Base-by-base conservation (phyloP, 176 grass and related monocot genomes). In the Secale cereale region DNA sequence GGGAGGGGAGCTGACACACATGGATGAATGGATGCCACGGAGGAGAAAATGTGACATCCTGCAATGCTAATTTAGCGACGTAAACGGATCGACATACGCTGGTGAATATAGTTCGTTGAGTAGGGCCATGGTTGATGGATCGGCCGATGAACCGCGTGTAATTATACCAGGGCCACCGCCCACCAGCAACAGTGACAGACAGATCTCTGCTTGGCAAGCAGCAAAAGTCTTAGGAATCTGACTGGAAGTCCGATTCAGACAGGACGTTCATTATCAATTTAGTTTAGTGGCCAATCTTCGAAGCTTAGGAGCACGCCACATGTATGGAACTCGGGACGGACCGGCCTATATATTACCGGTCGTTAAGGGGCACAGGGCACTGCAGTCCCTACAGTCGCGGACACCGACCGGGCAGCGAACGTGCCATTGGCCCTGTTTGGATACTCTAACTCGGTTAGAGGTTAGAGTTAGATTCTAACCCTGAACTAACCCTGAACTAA, bases 341-440 rank as follows among this genome's bases (percentile, higher is more conserved):
- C 23, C 11, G 7, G 8, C 15, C 68, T 50, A 15, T 23, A 39
- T 70, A 12, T 27, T 33, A 17, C 56, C 50, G 7, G 63, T 25
- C 50, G 69, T 41, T n/a, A n/a, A n/a, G n/a, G n/a, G n/a, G n/a
- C n/a, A 25, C 70, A 27, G 69, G 37, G 39, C 13, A 23, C 23
- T 28, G 68, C 54, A 45, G 59, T 16, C 19, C 73, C 61, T 56
- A 56, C 62, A 64, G 78, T 37, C 3, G 32, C 57, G 12, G 82
- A 84, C 82, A 17, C 67, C 6, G 82, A 89, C 87, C 8, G 67
- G 82, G 46, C 78, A 89, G 37, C 87, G 20, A 65, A 89, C 76
- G 57, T 45, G 81, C 23, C 27, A 79, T 19, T n/a, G n/a, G n/a
- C n/a, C n/a, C n/a, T n/a, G n/a, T n/a, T n/a, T n/a, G n/a, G n/a